These are phyloP conservation scores for Aspergillus melleus DNA, from an alignment of 2,329 filamentous ascomycete species.

Conservation along the genomic window DNA sequence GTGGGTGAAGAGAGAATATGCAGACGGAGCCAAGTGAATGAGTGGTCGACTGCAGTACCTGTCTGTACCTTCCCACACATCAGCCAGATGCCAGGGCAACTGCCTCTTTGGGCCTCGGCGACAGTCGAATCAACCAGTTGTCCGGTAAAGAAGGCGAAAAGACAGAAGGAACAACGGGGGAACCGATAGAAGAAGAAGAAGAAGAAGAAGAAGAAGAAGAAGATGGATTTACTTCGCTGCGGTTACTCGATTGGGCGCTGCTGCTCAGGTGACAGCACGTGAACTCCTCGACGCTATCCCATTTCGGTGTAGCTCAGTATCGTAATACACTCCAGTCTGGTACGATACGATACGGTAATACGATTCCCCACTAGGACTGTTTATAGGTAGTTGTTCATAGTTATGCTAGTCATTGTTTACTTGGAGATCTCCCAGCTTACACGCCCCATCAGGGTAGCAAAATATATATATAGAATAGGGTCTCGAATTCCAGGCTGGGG, in stretches of 20 bases:
- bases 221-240: not conserved
- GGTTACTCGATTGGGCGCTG: not conserved
- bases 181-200: not conserved
- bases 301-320: no score
- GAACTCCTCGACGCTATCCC: not conserved
- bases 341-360: not conserved
- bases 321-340: not conserved
- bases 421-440: no score
- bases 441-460: no score
- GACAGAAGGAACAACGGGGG: not conserved
- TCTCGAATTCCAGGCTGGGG: no score
- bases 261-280: not conserved
- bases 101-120: not conserved
- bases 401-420: no score
- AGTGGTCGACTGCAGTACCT: not conserved
- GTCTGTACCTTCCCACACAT: not conserved
- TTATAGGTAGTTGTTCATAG: no score
- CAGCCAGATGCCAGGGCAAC: not conserved
- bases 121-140: not conserved
- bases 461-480: no score
- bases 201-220: not conserved
- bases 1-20: not conserved
- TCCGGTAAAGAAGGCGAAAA: not conserved
- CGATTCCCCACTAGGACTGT: no score
- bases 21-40: not conserved